Evolutionary conservation across 2,329 filamentous ascomycete genomes (phyloP), one percentile per base, ranked within the genome.

Genomic region (Nigrograna mackinnonii): DNA sequence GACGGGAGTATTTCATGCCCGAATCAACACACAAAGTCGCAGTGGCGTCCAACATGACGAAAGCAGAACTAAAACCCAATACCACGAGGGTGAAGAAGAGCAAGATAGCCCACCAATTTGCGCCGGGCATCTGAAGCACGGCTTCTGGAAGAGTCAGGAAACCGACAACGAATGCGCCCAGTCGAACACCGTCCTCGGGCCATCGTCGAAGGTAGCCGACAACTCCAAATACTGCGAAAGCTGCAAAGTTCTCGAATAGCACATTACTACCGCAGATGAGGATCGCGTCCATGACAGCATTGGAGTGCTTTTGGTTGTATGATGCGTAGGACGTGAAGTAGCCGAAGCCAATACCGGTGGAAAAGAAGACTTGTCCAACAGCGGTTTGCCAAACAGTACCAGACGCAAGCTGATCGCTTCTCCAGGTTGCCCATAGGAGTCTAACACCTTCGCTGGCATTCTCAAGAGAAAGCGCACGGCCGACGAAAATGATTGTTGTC

Each of bases 371-470:
- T 46, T 83, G 80, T 2, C 79, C 79, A 6, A 76, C 74, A 3
- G 79, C 80, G n/a, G 76, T 79, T 56, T 83, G 79, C 79, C 80
- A 83, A 2, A 83, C 72, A 0, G 68, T 70, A 0, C 78, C 78
- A 0, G 68, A 70, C 4, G 70, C 74, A 1, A 83, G 68, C 50
- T 81, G 68, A 4, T 70, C 69, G 11, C 76, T 69, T 49, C 78
- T 69, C 78, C 72, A 76, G 3, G 71, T 74, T 2, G 66, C 69
- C 68, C 69, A 76, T n/a, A 73, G 53, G 1, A 82, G 68, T 43
- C 69, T 74, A 22, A 82, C 67, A 5, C 79, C 80, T 19, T 73
- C 73, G 1, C 69, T 55, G 0, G 80, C 80, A 52, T 82, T 81
- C 0, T 75, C 71, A 0, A 82, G 75, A 0, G 79, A 81, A 1